phyloP scores from a whole-genome alignment of 371 early-diverging fungal genomes.

The Dichotomocladium elegans region DNA sequence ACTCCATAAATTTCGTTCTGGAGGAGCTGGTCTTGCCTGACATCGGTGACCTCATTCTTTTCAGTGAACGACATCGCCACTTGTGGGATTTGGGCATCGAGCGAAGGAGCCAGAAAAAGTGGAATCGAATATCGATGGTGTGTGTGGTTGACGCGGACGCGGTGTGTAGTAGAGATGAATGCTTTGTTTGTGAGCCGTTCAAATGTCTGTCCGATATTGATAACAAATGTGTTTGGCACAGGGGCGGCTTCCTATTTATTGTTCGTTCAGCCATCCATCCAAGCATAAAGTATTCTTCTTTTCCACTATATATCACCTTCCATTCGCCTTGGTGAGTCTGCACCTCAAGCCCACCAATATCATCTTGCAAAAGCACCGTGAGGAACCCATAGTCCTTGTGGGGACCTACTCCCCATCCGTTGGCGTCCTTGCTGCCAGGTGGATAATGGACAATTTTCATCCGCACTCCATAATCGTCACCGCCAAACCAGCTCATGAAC shows the following conservation, averaged over 20 bases:
- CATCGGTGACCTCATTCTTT: conserved; percentile 19
- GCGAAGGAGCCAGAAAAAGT: conserved; percentile 43
- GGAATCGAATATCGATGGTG: conserved; percentile 52
- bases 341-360: conserved; percentile 60
- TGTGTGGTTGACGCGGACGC: conserved; percentile 45
- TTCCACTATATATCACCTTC: conserved; percentile 25
- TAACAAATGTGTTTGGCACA: conserved; percentile 57
- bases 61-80: background rate
- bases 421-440: conserved; percentile 20
- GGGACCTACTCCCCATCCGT: conserved; percentile 51
- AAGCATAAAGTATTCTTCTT: background rate
- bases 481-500: conserved; percentile 37
- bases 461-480: conserved; percentile 39
- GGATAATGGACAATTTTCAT: conserved; percentile 43
- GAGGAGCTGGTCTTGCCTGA: conserved; percentile 26
- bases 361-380: conserved; percentile 57
- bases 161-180: conserved; percentile 59
- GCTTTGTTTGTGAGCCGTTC: conserved; percentile 52
- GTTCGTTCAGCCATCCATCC: too few species aligned
- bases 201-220: conserved; percentile 64
- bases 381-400: conserved; percentile 56
- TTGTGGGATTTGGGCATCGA: conserved; percentile 36
- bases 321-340: conserved; percentile 56
- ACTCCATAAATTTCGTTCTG: conserved; percentile 34
- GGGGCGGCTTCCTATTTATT: conserved; percentile 50